phyloP scores from a whole-genome alignment of 495 filamentous ascomycete genomes.

The Podospora comata region DNA sequence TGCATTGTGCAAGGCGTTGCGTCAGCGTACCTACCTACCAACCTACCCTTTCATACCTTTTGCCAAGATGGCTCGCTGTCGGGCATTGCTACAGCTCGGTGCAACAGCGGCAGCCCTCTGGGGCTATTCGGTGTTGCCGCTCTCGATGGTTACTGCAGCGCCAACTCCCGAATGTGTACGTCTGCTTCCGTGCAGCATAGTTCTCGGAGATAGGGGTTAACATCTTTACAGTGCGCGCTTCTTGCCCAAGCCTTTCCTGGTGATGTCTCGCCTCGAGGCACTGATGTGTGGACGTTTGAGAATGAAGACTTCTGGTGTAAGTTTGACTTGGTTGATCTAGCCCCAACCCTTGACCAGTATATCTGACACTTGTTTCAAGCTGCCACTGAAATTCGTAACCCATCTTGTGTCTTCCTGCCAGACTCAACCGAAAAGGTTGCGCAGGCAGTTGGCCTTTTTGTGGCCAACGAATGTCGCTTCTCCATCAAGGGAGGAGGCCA shows the following conservation, averaged over 20 bases:
- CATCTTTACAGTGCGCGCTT: not conserved
- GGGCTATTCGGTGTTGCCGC: not conserved
- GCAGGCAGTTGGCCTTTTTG: not conserved
- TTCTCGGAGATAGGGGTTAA: not conserved
- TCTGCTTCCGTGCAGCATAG: not conserved
- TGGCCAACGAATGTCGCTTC: not conserved
- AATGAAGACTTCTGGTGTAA: not conserved
- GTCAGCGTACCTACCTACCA: not conserved
- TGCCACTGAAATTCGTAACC: not conserved
- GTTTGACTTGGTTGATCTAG: not conserved
- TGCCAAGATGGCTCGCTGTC: not conserved
- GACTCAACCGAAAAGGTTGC: not conserved
- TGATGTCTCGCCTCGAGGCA: not conserved
- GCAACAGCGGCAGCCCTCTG: not conserved
- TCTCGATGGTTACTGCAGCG: not conserved
- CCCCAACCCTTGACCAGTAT: not conserved
- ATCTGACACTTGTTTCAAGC: not conserved
- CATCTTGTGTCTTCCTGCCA: not conserved
- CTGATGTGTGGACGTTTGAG: not conserved
- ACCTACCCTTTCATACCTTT: not conserved
- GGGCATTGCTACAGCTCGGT: not conserved
- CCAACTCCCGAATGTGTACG: not conserved
- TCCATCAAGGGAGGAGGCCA: not conserved
- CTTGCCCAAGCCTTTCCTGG: not conserved
- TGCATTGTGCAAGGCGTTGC: not conserved